Evolutionary conservation across 2,329 filamentous ascomycete genomes (phyloP).

Genomic region (Dactylellina leptospora): DNA sequence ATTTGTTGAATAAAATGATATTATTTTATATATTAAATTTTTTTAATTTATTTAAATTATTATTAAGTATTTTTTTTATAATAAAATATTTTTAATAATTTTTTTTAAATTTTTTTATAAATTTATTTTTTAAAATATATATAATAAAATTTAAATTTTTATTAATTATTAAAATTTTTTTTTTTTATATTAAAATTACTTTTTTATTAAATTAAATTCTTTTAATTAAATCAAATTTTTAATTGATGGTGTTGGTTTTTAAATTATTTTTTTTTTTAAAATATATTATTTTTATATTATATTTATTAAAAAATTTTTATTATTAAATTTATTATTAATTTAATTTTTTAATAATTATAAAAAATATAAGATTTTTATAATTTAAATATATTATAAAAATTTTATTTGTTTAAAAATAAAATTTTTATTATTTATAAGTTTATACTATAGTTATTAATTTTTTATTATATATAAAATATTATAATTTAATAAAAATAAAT

Average conservation of each 20-base stretch:
- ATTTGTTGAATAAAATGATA: conserved; percentile 8
- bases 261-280: conserved; percentile 22
- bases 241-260: conserved; percentile 1
- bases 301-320: conserved; percentile 28
- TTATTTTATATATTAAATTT: conserved; percentile 8
- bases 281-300: conserved; percentile 33
- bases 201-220: conserved; percentile 14
- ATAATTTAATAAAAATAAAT: conserved; percentile 10
- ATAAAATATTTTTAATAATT: conserved; percentile 7
- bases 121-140: background rate
- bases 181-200: conserved; percentile 18
- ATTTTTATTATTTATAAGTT: conserved; percentile 9
- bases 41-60: conserved; percentile 7
- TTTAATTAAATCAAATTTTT: conserved; percentile 10
- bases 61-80: conserved; percentile 14
- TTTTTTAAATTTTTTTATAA: background rate
- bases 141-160: background rate
- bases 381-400: conserved; percentile 14
- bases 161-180: conserved; percentile 1
- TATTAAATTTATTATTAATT: conserved; percentile 18
- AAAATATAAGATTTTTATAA: conserved; percentile 29
- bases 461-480: conserved; percentile 26
- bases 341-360: conserved; percentile 21
- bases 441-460: conserved; percentile 14
- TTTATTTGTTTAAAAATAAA: conserved; percentile 17